Percentiles rank a stretch among this genome's conserved stretches.
Conservation (phyloP, 768 basidiomycete species). For the Candolleomyces eurysporus region DNA sequence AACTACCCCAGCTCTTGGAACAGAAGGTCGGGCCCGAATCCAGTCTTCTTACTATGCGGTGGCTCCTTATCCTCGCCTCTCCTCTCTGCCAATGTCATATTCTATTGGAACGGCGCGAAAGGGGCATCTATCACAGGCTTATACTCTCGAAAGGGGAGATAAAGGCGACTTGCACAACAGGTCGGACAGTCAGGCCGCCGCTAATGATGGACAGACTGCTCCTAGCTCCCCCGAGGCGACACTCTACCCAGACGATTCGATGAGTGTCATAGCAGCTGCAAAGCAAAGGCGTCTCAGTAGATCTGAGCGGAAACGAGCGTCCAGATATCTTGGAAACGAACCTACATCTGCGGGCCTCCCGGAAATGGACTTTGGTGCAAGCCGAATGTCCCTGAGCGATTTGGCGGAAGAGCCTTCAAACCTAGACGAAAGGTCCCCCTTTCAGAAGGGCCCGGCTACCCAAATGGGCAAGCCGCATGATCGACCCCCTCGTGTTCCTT, state of each 20-base stretch:
- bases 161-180: too few species aligned
- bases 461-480: slow-evolving; percentile 31
- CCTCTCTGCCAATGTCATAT: slow-evolving; percentile 39
- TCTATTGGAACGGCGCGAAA: slow-evolving; percentile 34
- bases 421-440: slow-evolving; percentile 1
- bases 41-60: slow-evolving; percentile 67
- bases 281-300: slow-evolving; percentile 14
- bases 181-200: background rate
- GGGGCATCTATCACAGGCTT: slow-evolving; percentile 24
- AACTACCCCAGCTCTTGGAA: slow-evolving; percentile 18
- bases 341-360: slow-evolving; percentile 35
- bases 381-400: slow-evolving; percentile 26
- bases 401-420: background rate
- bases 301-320: background rate
- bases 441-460: background rate
- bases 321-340: slow-evolving; percentile 5
- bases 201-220: slow-evolving; percentile 18
- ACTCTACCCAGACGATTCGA: slow-evolving; percentile 70
- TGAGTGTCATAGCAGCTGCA: slow-evolving; percentile 49
- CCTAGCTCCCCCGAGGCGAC: slow-evolving; percentile 57
- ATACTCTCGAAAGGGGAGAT: slow-evolving; percentile 26
- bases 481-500: slow-evolving; percentile 76
- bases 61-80: slow-evolving; percentile 52
- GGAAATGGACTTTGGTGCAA: slow-evolving; percentile 55
- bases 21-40: slow-evolving; percentile 60